Conservation (phyloP, 2,329 filamentous ascomycete species). For the Aspergillus ustus region DNA sequence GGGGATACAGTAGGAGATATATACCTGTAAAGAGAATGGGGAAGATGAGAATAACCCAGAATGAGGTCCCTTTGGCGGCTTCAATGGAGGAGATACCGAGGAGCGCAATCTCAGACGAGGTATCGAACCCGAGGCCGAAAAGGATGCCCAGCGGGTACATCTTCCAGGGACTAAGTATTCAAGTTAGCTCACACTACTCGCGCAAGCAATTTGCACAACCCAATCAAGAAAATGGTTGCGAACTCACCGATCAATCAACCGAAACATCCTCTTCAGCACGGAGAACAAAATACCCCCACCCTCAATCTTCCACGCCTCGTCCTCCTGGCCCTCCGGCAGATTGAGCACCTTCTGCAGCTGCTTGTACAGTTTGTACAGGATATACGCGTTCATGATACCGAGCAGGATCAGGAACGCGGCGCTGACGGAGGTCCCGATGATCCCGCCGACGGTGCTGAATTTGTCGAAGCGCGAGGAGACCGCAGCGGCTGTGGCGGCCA, state of each 20-base stretch:
- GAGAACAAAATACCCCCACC: constrained; percentile 76
- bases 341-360: constrained; percentile 67
- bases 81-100: constrained; percentile 89
- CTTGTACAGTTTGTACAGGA: constrained; percentile 75
- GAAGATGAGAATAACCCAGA: constrained; percentile 94
- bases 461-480: constrained; percentile 78
- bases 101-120: constrained; percentile 89
- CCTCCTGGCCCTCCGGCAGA: constrained; percentile 49
- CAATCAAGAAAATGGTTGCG: neutral
- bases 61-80: constrained; percentile 79
- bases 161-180: constrained; percentile 69
- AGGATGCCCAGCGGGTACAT: constrained; percentile 91
- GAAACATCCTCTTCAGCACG: constrained; percentile 76
- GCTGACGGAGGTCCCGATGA: constrained; percentile 86
- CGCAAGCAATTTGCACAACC: neutral
- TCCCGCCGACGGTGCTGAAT: constrained; percentile 80
- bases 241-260: constrained; percentile 62
- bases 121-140: constrained; percentile 93
- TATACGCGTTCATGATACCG: constrained; percentile 82
- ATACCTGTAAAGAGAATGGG: constrained; percentile 83
- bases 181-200: neutral
- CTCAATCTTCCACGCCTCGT: constrained; percentile 68
- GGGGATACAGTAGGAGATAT: constrained; percentile 22
- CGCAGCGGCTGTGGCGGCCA: constrained; percentile 86
- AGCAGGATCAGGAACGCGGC: constrained; percentile 82